Conservation (phyloP, 2,329 filamentous ascomycete species). For the Alternaria triticimaculans region DNA sequence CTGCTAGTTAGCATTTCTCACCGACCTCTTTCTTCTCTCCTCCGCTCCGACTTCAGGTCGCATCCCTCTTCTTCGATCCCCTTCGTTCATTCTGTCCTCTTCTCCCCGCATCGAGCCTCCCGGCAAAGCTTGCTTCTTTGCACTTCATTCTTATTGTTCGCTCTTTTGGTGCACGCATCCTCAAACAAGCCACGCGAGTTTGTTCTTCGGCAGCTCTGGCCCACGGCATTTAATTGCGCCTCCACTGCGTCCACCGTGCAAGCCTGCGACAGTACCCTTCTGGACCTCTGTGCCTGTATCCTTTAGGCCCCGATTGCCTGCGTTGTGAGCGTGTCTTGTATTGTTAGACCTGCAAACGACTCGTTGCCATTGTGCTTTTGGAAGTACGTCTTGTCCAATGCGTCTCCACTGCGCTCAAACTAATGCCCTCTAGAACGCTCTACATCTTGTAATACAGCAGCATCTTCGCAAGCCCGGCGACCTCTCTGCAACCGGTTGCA, state of each 20-base stretch:
- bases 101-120: constrained; percentile 41
- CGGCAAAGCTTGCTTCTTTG: constrained; percentile 42
- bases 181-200: constrained; percentile 40
- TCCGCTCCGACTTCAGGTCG: constrained; percentile 34
- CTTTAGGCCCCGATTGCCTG: constrained; percentile 5
- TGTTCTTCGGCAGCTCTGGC: constrained; percentile 28
- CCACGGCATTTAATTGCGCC: constrained; percentile 32
- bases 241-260: constrained; percentile 28
- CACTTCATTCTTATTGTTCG: constrained; percentile 50
- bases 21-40: constrained; percentile 38
- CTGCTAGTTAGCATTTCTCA: constrained; percentile 39
- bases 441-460: constrained; percentile 41
- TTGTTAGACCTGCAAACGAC: constrained; percentile 23
- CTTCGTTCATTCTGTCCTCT: constrained; percentile 47
- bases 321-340: constrained; percentile 23
- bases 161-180: constrained; percentile 46
- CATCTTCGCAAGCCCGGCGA: constrained; percentile 34
- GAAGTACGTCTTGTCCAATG: neutral
- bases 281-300: constrained; percentile 7
- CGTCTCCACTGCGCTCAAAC: neutral
- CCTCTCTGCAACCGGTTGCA: constrained; percentile 35
- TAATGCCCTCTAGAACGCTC: constrained; percentile 28
- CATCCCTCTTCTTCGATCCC: constrained; percentile 41
- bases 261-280: constrained; percentile 21
- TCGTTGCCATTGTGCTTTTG: constrained; percentile 32